Percentiles rank a stretch among this genome's conserved stretches.
These are phyloP conservation scores for Exophiala aquamarina DNA, from an alignment of 2,329 filamentous ascomycete genomes.

Conservation along the genomic window DNA sequence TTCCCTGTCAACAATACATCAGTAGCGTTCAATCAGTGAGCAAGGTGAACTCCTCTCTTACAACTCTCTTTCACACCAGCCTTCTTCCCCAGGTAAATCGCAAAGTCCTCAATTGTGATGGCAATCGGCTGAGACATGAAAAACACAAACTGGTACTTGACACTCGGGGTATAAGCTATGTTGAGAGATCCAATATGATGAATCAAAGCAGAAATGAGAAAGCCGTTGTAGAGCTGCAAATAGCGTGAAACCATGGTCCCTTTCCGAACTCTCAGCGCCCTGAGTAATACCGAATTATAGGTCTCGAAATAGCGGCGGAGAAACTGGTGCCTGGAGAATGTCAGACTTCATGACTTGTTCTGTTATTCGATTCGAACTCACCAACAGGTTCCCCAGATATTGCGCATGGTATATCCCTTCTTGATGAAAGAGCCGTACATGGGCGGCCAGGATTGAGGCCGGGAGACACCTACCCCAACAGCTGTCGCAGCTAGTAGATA, in stretches of 20 bases:
- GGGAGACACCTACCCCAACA: slow-evolving; percentile 6
- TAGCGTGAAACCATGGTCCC: slow-evolving; percentile 15
- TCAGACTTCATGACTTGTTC: background rate
- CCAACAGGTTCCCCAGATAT: slow-evolving; percentile 23
- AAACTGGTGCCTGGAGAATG: slow-evolving; percentile 17
- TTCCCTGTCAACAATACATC: slow-evolving; percentile 11
- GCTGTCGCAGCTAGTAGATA: slow-evolving; percentile 12
- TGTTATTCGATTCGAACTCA: background rate
- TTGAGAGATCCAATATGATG: slow-evolving; percentile 21
- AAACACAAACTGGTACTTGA: slow-evolving; percentile 17
- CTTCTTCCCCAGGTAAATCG: slow-evolving; percentile 15
- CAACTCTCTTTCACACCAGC: slow-evolving; percentile 13
- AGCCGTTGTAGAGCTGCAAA: slow-evolving; percentile 21
- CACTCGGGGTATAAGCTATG: slow-evolving; percentile 10
- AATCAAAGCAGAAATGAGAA: slow-evolving; percentile 20
- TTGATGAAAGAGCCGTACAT: slow-evolving; percentile 19
- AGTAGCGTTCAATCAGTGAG: background rate
- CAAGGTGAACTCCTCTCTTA: slow-evolving; percentile 6
- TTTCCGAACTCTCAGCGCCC: slow-evolving; percentile 8
- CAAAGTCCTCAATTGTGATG: slow-evolving; percentile 19
- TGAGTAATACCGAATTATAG: slow-evolving; percentile 5
- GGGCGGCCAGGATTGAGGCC: slow-evolving; percentile 19
- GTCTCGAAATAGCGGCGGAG: slow-evolving; percentile 20
- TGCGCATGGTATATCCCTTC: slow-evolving; percentile 19
- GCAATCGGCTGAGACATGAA: slow-evolving; percentile 23